Evolutionary conservation across 2,329 filamentous ascomycete species (phyloP).

Genomic region (Pseudogymnoascus pannorum): DNA sequence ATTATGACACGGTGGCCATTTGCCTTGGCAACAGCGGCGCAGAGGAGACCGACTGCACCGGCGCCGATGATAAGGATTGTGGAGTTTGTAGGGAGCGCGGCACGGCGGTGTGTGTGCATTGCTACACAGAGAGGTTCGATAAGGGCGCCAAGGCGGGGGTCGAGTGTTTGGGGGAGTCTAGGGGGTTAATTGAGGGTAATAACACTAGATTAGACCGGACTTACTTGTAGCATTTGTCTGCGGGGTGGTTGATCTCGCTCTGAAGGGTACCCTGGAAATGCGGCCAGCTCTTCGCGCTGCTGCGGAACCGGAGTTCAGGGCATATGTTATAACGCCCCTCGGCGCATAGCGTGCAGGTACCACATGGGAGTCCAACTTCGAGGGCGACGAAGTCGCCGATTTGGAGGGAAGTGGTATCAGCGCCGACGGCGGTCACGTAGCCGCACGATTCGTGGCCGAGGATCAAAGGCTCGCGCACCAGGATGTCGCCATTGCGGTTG

Average conservation of each 20-base stretch:
- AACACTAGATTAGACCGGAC: background rate
- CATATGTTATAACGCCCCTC: slow-evolving; percentile 86
- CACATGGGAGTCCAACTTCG: slow-evolving; percentile 84
- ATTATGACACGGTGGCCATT: slow-evolving; percentile 75
- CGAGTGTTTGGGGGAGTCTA: slow-evolving; percentile 62
- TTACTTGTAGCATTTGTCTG: slow-evolving; percentile 82
- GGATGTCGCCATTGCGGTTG: slow-evolving; percentile 61
- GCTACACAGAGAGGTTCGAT: slow-evolving; percentile 84
- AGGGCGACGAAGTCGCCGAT: slow-evolving; percentile 81
- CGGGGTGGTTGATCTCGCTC: slow-evolving; percentile 74
- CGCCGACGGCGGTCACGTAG: slow-evolving; percentile 64
- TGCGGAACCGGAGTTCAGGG: slow-evolving; percentile 79
- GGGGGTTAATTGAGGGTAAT: background rate
- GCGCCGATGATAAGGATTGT: slow-evolving; percentile 79
- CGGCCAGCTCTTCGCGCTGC: slow-evolving; percentile 54
- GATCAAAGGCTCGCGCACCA: slow-evolving; percentile 56
- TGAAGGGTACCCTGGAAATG: slow-evolving; percentile 85
- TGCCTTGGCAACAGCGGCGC: slow-evolving; percentile 74
- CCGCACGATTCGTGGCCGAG: slow-evolving; percentile 72
- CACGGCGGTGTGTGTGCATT: slow-evolving; percentile 76
- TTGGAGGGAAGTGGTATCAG: slow-evolving; percentile 53
- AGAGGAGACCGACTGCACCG: slow-evolving; percentile 80
- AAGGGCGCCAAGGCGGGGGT: slow-evolving; percentile 78
- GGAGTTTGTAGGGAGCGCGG: slow-evolving; percentile 62
- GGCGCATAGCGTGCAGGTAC: slow-evolving; percentile 70